Evolutionary conservation across 352 stramenopile genomes (phyloP), one percentile per base, ranked within the genome.

Genomic region (Phytophthora parvispora): DNA sequence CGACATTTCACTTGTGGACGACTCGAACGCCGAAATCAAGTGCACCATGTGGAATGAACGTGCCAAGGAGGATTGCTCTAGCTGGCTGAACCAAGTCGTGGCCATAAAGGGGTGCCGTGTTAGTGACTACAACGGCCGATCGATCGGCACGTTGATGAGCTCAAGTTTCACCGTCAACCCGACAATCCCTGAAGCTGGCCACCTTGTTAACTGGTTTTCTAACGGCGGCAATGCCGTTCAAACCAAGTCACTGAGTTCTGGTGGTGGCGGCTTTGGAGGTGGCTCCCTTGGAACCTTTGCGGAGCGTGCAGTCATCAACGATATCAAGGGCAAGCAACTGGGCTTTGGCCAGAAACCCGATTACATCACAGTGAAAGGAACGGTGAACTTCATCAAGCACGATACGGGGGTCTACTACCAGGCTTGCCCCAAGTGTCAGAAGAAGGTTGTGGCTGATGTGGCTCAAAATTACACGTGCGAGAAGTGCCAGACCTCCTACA

Each of bases 321-420:
- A 95, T 74, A 99, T 99, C 75, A 99, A 99, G 78, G 78, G 86
- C 36, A 96, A 98, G 74, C 86, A 99, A 47, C 84, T 99, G 58
- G 98, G 97, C 51, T 97, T 97, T 70, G 81, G 76, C 4, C 97
- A 99, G 58, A 99, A 99, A 83, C 91, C 96, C 18, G 97, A 99
- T 82, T 99, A 96, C 74, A 92, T 99, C 52, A 96, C 80, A 28
- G 95, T 99, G 57, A 99, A 99, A 77, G 97, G 85, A 47, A 98
- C 92, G 13, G 89, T 99, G 56, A 99, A 92, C 65, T 99, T 99
- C 69, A 97, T 99, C 75, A 99, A 99, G 83, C 97, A 98, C 69
- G 96, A 99, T 76, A 77, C 87, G 45, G 82, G 83, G 7, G 77
- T 97, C 43, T 97, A 87, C 72, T 97, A 97, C 76, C 87, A 97